phyloP scores from a whole-genome alignment of 352 stramenopile genomes.

The Globisporangium cederbergense region DNA sequence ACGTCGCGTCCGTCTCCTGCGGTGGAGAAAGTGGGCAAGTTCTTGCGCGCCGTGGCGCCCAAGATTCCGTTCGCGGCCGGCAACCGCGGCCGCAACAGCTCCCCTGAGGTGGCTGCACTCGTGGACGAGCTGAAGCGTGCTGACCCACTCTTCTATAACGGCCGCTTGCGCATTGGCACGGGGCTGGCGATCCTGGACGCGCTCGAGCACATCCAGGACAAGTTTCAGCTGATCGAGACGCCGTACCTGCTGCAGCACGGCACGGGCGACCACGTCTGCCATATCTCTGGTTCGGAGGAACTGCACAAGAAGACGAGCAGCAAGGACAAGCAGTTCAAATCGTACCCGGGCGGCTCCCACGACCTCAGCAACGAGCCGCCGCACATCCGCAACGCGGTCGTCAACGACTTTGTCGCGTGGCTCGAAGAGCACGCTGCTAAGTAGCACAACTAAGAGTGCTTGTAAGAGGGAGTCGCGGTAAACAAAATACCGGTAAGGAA shows the following conservation, averaged over 20 bases:
- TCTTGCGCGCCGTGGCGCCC: constrained; percentile 51
- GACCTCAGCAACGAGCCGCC: constrained; percentile 75
- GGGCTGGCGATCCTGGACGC: constrained; percentile 66
- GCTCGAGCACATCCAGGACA: constrained; percentile 49
- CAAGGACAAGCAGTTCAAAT: constrained; percentile 68
- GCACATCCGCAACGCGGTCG: constrained; percentile 53
- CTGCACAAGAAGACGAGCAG: constrained; percentile 54
- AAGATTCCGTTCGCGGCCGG: constrained; percentile 63
- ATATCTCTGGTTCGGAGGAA: constrained; percentile 58
- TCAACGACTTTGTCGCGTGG: constrained; percentile 71
- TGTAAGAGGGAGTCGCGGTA: background rate
- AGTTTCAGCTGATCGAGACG: constrained; percentile 55
- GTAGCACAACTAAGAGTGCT: background rate
- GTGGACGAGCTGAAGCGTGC: constrained; percentile 50
- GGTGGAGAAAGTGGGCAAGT: constrained; percentile 44
- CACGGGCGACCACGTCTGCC: constrained; percentile 61
- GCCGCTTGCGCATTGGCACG: constrained; percentile 68
- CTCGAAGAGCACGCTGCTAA: constrained; percentile 39
- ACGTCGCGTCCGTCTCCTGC: constrained; percentile 39
- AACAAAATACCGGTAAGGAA: background rate
- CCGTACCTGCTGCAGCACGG: constrained; percentile 81
- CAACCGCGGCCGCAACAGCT: constrained; percentile 63
- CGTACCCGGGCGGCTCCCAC: constrained; percentile 54
- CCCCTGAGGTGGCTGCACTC: constrained; percentile 45
- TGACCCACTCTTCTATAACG: constrained; percentile 74